Percentiles rank a stretch among this genome's conserved stretches.
These are phyloP conservation scores for Nothomitra cinnamomea DNA, from an alignment of 2,329 filamentous ascomycete species.

Conservation along the genomic window DNA sequence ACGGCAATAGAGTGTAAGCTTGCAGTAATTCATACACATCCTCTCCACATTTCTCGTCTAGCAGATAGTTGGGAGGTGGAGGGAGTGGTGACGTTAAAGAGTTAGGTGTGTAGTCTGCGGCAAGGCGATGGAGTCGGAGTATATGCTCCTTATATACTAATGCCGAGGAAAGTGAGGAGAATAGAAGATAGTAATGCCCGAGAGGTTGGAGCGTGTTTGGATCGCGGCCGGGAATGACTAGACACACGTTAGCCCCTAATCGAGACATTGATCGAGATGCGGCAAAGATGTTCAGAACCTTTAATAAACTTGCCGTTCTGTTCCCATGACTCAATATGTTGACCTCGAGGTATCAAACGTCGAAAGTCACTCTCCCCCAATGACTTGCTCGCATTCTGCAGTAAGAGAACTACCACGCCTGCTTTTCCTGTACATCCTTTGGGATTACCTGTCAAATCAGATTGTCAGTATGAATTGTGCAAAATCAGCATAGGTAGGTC, in stretches of 20 bases:
- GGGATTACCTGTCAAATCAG: conserved; percentile 8
- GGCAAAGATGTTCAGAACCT: conserved; percentile 20
- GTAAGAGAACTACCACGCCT: conserved; percentile 30
- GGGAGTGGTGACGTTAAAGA: conserved; percentile 26
- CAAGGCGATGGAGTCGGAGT: conserved; percentile 31
- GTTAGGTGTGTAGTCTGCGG: conserved; percentile 24
- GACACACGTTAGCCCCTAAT: conserved; percentile 8
- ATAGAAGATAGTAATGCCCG: conserved; percentile 53
- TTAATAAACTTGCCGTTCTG: conserved; percentile 37
- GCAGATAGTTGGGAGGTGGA: conserved; percentile 24
- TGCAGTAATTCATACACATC: conserved; percentile 25
- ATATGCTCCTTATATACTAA: conserved; percentile 41
- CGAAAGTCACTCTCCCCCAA: conserved; percentile 54
- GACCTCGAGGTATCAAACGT: conserved; percentile 42
- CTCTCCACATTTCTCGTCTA: conserved; percentile 24
- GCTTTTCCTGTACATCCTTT: conserved; percentile 15
- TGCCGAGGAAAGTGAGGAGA: conserved; percentile 42
- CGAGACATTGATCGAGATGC: conserved; percentile 4
- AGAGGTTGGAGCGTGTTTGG: conserved; percentile 43
- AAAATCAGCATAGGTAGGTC: neutral
- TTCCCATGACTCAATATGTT: conserved; percentile 51
- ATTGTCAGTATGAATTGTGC: neutral
- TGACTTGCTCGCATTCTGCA: conserved; percentile 40
- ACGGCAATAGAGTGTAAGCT: conserved; percentile 33
- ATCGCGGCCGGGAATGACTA: conserved; percentile 48